Base-by-base conservation (phyloP, 2,329 filamentous ascomycete genomes). In the Teratosphaeria destructans region DNA sequence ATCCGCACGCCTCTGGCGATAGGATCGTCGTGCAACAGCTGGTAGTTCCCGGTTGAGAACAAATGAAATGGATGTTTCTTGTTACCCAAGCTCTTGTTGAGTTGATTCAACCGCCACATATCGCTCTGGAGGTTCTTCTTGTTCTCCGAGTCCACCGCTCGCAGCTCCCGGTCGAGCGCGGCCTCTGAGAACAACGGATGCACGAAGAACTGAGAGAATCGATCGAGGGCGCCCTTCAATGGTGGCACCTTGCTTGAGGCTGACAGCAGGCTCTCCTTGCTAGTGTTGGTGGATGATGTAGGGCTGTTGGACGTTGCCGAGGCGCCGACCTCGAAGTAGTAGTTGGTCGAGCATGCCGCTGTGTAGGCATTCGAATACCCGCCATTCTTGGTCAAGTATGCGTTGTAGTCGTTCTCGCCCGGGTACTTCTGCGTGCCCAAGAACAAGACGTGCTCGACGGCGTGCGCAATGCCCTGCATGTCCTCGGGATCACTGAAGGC, bases 351-450 rank as follows among this genome's bases (percentile, higher is more conserved):
- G 1, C 90, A 96, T 5, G 89, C 81, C 16, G 88, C 91, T 1
- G 94, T 99, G 74, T 95, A 97, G 59, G 94, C 94, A 73, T 99
- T 99, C 32, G 92, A 96, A 70, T 87, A 85, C 59, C 94, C 94
- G 10, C 91, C 95, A 73, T 96, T 88, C 61, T 89, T 82, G 57
- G 91, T 89, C 58, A 99, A 83, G 73, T 95, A 99, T 72, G 93
- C 87, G 70, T 90, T 90, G 79, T 99, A 99, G 65, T 89, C 93
- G 74, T 99, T 97, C 76, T 96, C 93, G 72, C 87, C 84, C 0
- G 94, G 94, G 70, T 94, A 99, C 83, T 97, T 99, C 75, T 96
- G 88, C 7, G 94, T 99, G 56, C 94, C 94, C 94, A 99, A 97
- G 78, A 99, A 99, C 27, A 99, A 79, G 64, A 96, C 78, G 81